Percentiles rank a stretch among this genome's conserved stretches.
These are phyloP conservation scores for Lachancea quebecensis DNA, from an alignment of 805 yeast species.

Conservation along the genomic window DNA sequence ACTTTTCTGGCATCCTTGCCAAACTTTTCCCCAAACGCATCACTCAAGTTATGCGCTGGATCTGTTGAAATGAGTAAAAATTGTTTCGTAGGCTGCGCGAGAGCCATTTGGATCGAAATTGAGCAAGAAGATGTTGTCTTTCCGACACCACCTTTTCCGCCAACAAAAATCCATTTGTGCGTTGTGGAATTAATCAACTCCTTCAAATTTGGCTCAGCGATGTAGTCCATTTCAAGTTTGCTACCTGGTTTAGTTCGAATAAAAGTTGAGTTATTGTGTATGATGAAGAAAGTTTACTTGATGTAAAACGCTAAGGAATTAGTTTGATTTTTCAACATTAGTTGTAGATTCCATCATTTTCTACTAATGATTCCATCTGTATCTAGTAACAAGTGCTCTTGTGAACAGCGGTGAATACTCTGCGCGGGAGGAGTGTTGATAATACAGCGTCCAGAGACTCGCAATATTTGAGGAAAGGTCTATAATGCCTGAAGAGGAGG, in stretches of 20 bases:
- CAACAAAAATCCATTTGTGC: constrained; percentile 94
- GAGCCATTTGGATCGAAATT: constrained; percentile 87
- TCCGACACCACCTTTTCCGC: constrained; percentile 99
- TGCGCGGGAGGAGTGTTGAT: too few species aligned
- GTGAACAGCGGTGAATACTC: too few species aligned
- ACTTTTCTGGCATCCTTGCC: constrained; percentile 95
- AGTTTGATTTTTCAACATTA: neutral
- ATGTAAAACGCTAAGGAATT: too few species aligned
- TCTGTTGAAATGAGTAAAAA: constrained; percentile 91
- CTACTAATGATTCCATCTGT: neutral
- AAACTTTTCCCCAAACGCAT: constrained; percentile 97
- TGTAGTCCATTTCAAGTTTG: constrained; percentile 39
- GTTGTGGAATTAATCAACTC: constrained; percentile 59
- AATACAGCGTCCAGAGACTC: too few species aligned
- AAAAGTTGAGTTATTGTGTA: too few species aligned
- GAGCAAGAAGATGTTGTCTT: constrained; percentile 97
- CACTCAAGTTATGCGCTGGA: constrained; percentile 97
- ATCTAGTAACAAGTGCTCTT: too few species aligned
- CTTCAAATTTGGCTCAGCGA: constrained; percentile 64
- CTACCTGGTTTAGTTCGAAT: too few species aligned
- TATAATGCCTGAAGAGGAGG: constrained; percentile 31
- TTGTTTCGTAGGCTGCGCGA: constrained; percentile 68
- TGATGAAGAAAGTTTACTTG: too few species aligned
- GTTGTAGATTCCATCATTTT: neutral
- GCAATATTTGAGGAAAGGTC: too few species aligned